phyloP scores from a whole-genome alignment of 495 filamentous ascomycete species.

The Aspergillus taichungensis region DNA sequence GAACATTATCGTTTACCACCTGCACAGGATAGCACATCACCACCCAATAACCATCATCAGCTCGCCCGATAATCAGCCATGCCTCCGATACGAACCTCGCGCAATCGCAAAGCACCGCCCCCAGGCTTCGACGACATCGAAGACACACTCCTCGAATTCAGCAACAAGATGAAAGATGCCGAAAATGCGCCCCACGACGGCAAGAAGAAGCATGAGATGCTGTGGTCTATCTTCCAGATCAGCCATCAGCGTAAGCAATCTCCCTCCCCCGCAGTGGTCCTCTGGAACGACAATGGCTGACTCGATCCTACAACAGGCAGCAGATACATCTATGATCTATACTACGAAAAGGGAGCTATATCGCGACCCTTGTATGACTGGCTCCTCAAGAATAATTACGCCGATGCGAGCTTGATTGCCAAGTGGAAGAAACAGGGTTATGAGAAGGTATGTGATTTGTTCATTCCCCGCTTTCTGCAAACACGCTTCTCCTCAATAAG shows the following conservation, averaged over 20 bases:
- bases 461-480: conserved; percentile 1
- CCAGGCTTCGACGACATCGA: conserved; percentile 95
- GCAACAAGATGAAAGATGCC: conserved; percentile 98
- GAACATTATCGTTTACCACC: neutral
- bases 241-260: conserved; percentile 70
- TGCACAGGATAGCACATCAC: neutral
- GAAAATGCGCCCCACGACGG: conserved; percentile 71
- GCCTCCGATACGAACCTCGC: conserved; percentile 73
- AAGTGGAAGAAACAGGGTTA: conserved; percentile 99
- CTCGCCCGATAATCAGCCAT: conserved; percentile 33
- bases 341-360: conserved; percentile 97
- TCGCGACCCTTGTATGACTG: conserved; percentile 86
- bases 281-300: neutral
- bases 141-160: conserved; percentile 90
- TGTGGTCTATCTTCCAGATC: conserved; percentile 98
- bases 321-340: conserved; percentile 93
- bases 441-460: conserved; percentile 63
- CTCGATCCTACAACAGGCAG: conserved; percentile 37
- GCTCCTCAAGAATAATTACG: conserved; percentile 94
- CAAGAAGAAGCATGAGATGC: conserved; percentile 75
- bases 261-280: conserved; percentile 2
- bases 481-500: neutral
- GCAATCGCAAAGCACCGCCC: conserved; percentile 83
- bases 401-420: conserved; percentile 87
- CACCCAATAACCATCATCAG: too few species aligned